A percentile compares a stretch with the other conserved stretches of the same genome.
Evolutionary conservation across 306 rosid genomes (phyloP).

Genomic region (cucumber (Cucumis sativus)): Cucumber_9930_V3 NC_026657.2:11336001-11336500

Average conservation of each 20-base stretch:
- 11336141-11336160: not conserved
- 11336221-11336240: not conserved
- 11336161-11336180: not conserved
- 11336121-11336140: not conserved
- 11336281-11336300: not conserved
- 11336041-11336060: not conserved
- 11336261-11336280: not conserved
- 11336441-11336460: conserved; percentile 52
- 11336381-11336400: conserved; percentile 49
- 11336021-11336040: not conserved
- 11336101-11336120: not conserved
- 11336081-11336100: not conserved
- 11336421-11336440: conserved; percentile 40
- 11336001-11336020: not conserved
- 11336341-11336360: conserved; percentile 3
- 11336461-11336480: conserved; percentile 15
- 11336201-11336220: not conserved
- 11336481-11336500: conserved; percentile 19
- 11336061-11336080: not conserved
- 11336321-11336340: not conserved
- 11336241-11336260: not conserved
- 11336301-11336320: not conserved
- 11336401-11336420: conserved; percentile 33
- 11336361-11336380: not conserved
- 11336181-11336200: not conserved